Base-by-base conservation (phyloP, 768 basidiomycete genomes). In the Suillus lakei region DNA sequence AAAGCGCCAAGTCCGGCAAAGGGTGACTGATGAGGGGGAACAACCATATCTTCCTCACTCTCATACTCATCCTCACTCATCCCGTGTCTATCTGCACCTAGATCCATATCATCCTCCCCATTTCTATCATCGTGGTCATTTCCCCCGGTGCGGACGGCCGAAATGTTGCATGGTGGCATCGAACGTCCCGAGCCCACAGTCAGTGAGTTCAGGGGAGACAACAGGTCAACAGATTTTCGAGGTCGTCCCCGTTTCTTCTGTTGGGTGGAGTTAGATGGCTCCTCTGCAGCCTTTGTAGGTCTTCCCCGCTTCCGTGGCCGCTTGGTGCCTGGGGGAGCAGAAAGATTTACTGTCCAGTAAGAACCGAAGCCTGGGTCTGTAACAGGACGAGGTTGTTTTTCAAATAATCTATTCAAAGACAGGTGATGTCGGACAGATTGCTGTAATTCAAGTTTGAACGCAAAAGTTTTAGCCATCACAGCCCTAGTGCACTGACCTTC, bases 391-490 rank as follows among this genome's bases (percentile, higher is more conserved):
- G 90, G 89, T 70, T 92, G 91, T 59, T 91, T 85, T 74, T 94
- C 92, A 71, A 94, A 94, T 5, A 94, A 78, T 41, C 91, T 86
- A 76, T 93, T 93, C 60, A 93, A 79, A 13, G 92, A 93, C 43
- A 94, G 82, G 76, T 93, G 92, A 67, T 94, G 92, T 64, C 92
- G 85, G 64, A 94, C 92, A 48, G 92, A 94, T 92, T 94, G 92
- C 92, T 94, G 69, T 44, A 46, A 58, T 51, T 65, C 66, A 50
- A 56, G 64, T 64, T 64, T 16, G 46, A 36, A 32, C 34, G 18
- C 36, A 72, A 41, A 21, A 39, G n/a, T 28, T 34, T 58, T 39
- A 30, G 16, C 15, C 48, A 21, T 23, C 7, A 64, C 54, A 16
- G n/a, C 46, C 16, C n/a, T 9, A 51, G 53, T 10, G 34, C 36